Base-by-base conservation (phyloP, 768 basidiomycete genomes). In the Trametes gibbosa region DNA sequence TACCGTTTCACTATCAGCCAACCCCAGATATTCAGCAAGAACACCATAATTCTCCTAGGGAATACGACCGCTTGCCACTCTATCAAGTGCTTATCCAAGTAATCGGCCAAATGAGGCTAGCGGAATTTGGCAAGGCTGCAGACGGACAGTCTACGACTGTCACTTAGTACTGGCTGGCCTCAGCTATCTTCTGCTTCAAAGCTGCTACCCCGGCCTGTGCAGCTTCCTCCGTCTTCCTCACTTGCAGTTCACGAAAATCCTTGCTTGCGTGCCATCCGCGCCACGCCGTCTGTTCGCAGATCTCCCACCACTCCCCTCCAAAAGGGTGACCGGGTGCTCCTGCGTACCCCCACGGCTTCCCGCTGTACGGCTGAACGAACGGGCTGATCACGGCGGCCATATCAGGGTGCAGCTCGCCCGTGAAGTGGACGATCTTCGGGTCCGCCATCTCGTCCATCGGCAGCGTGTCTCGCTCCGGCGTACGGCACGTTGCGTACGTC, bases 301-400 rank as follows among this genome's bases (percentile, higher is more conserved):
- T 61, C 1, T 49, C 49, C 78, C 81, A 83, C 83, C 84, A 84
- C 39, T 77, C 78, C 8, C 59, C 62, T 19, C 67, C 65, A 63
- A 74, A 82, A 0, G 84, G 82, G 60, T 84, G 77, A 10, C 77
- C 77, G 12, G 80, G 82, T 0, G 80, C 71, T 13, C 81, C 79
- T 0, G 78, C 73, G 57, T 83, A 84, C 2, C 81, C 81, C 83
- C 84, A 84, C 0, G 82, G 82, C 60, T 84, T 85, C 8, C 81
- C 73, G 1, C 78, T 79, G 58, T 71, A 79, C 3, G 81, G 83
- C 62, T 79, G 82, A n/a, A 81, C 74, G 54, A 73, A 79, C 1
- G 78, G 77, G 65, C 82, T 82, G 61, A 84, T 65, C 12, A 83
- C 76, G 5, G 74, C 70, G 7, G 69, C 74, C 59, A 83, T 45